Evolutionary conservation across 805 yeast genomes (phyloP).

Genomic region (Barnettozyma sp.): DNA sequence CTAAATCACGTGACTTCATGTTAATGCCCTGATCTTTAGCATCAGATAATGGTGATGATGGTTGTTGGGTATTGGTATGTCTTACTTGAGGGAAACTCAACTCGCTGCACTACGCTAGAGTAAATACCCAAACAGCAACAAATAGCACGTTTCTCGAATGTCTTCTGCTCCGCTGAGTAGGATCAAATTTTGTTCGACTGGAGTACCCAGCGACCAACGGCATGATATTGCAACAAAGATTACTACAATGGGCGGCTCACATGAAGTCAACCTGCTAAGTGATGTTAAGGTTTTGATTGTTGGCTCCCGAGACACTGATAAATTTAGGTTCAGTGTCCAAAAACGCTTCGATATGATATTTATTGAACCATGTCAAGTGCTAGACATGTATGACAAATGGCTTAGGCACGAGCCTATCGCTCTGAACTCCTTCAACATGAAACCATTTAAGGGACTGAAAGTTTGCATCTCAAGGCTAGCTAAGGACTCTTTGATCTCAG

Average conservation of each 20-base stretch:
- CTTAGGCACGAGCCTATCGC: conserved; percentile 32
- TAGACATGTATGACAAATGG: conserved; percentile 45
- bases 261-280: conserved; percentile 50
- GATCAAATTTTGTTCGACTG: conserved; percentile 24
- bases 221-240: conserved; percentile 40
- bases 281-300: conserved; percentile 54
- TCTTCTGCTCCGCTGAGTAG: conserved; percentile 2
- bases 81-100: too few relatives aligned
- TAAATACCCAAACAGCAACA: too few relatives aligned
- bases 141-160: neutral
- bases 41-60: too few relatives aligned
- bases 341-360: conserved; percentile 52
- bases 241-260: conserved; percentile 51
- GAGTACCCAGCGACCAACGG: conserved; percentile 20
- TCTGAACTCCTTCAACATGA: conserved; percentile 27
- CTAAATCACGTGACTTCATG: too few relatives aligned
- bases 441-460: conserved; percentile 37
- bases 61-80: too few relatives aligned
- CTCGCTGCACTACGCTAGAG: too few relatives aligned
- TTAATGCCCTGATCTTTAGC: too few relatives aligned
- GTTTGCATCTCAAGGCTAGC: conserved; percentile 33
- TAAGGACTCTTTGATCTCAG: conserved; percentile 15
- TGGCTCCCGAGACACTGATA: conserved; percentile 54
- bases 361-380: conserved; percentile 40
- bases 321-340: conserved; percentile 44